Conservation (phyloP, 2,329 filamentous ascomycete genomes). For the Polytolypa hystricis region DNA sequence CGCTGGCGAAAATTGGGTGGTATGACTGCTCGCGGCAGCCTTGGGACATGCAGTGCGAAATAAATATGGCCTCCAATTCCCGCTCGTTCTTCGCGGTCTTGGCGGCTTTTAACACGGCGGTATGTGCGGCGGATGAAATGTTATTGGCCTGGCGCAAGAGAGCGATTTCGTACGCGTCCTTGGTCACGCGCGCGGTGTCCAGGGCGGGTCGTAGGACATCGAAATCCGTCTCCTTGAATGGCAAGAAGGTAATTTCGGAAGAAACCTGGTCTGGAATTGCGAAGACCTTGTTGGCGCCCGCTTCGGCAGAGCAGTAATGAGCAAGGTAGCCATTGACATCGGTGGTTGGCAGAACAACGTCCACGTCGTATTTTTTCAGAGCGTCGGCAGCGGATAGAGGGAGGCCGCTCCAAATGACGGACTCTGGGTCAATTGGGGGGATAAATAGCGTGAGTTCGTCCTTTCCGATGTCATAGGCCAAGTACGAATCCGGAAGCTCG, state of each 20-base stretch:
- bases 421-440: conserved; percentile 73
- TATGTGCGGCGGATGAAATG: conserved; percentile 68
- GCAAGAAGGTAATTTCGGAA: conserved; percentile 57
- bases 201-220: conserved; percentile 56
- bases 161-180: conserved; percentile 74
- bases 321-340: conserved; percentile 67
- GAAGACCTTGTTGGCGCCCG: conserved; percentile 48
- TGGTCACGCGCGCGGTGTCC: conserved; percentile 68
- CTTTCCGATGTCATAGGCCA: conserved; percentile 67
- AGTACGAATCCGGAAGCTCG: conserved; percentile 65
- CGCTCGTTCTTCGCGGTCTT: conserved; percentile 61
- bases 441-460: conserved; percentile 77
- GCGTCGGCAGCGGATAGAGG: conserved; percentile 70
- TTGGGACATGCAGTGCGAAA: conserved; percentile 57
- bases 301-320: conserved; percentile 28
- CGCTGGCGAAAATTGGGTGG: conserved; percentile 75
- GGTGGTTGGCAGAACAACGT: conserved; percentile 60
- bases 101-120: conserved; percentile 56
- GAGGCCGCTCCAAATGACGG: conserved; percentile 86
- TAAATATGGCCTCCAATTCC: conserved; percentile 70
- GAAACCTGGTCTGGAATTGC: conserved; percentile 71
- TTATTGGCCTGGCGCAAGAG: conserved; percentile 71
- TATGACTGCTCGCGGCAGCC: conserved; percentile 75
- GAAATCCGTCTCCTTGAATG: conserved; percentile 55
- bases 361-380: conserved; percentile 65